These are phyloP conservation scores for Salix purpurea DNA, from an alignment of 345 rosid species.

Conservation along the genomic window DNA sequence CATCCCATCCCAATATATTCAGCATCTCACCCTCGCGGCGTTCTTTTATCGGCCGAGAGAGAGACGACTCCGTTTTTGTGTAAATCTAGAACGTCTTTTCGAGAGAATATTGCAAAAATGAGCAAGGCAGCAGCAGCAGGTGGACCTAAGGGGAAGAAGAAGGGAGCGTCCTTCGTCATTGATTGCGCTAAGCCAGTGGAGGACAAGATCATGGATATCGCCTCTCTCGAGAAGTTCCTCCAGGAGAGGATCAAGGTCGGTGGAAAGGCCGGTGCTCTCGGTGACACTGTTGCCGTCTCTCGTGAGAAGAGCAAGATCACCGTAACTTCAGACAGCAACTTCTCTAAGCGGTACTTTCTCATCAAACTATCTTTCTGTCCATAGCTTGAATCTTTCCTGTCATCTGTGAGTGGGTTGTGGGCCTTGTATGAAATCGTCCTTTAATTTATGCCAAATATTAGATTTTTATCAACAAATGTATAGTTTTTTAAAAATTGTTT, in stretches of 20 bases:
- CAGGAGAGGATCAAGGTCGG: constrained; percentile 28
- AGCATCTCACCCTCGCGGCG: not conserved
- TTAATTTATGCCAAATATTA: no score
- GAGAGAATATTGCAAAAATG: constrained; percentile 11
- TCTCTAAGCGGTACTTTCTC: constrained; percentile 19
- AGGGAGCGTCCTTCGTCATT: constrained; percentile 17
- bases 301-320: constrained; percentile 29
- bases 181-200: constrained; percentile 25
- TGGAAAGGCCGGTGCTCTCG: constrained; percentile 29
- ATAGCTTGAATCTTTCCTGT: not conserved
- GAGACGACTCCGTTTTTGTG: not conserved
- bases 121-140: constrained; percentile 14
- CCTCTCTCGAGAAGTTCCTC: constrained; percentile 30
- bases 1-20: not conserved
- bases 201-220: constrained; percentile 29
- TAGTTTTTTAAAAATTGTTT: not conserved
- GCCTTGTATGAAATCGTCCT: no score
- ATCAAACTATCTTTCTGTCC: not conserved
- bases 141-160: constrained; percentile 21
- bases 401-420: not conserved
- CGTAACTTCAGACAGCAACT: constrained; percentile 16
- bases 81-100: not conserved
- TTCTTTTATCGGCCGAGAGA: not conserved
- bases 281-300: constrained; percentile 18
- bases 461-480: no score